These are phyloP conservation scores for Diddensiella caesifluorescens DNA, from an alignment of 805 yeast species.

Conservation along the genomic window DNA sequence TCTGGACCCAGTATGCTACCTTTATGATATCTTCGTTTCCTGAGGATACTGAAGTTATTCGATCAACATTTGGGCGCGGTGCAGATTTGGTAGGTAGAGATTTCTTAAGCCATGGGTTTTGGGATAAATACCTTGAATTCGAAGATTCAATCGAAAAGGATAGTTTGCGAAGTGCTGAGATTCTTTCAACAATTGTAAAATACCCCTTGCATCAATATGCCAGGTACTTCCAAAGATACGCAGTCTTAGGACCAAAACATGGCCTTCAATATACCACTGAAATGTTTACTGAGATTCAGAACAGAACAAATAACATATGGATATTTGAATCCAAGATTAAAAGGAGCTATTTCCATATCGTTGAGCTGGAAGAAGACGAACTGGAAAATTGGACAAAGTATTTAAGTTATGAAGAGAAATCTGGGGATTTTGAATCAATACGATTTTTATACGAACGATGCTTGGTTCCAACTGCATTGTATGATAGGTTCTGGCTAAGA, in stretches of 20 bases:
- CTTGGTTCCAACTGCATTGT: conserved; percentile 48
- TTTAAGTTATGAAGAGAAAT: conserved; percentile 47
- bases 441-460: conserved; percentile 63
- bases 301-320: conserved; percentile 62
- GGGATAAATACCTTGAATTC: conserved; percentile 74
- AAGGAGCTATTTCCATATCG: conserved; percentile 53
- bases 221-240: conserved; percentile 51
- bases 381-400: conserved; percentile 58
- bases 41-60: conserved; percentile 6
- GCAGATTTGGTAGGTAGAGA: conserved; percentile 54
- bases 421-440: conserved; percentile 27
- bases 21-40: conserved; percentile 17
- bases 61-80: conserved; percentile 43
- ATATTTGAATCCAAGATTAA: conserved; percentile 60
- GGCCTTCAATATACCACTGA: conserved; percentile 8
- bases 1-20: conserved; percentile 29
- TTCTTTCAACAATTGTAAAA: conserved; percentile 29
- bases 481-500: conserved; percentile 62
- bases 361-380: conserved; percentile 42
- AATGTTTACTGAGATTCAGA: conserved; percentile 43
- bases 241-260: conserved; percentile 11
- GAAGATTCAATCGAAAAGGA: conserved; percentile 41
- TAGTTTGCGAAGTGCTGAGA: conserved; percentile 36
- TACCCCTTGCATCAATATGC: conserved; percentile 88
- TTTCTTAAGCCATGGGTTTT: conserved; percentile 69